Evolutionary conservation across 208 protist genomes (phyloP), one percentile per base, ranked within the genome.

Genomic region (Leishmania mexicana): DNA sequence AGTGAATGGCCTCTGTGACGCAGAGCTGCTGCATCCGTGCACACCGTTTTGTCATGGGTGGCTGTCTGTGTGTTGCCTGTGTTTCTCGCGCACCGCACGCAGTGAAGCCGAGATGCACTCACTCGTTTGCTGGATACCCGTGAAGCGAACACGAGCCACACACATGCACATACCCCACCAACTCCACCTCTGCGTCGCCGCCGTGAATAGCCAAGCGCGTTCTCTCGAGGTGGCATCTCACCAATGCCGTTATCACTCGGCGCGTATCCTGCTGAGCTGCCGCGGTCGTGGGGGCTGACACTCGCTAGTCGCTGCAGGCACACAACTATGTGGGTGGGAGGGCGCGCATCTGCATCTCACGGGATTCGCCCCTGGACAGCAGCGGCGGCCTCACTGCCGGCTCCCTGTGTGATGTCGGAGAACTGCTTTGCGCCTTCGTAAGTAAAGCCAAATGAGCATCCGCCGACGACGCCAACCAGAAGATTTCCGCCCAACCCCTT

Each of bases 351-450:
- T 54, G 68, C 68, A n/a, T 17, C 40, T 74, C 45, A 53, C 42
- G 21, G 8, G 10, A 3, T 24, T 60, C 21, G 68, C 42, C 31
- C 19, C 42, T 53, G 45, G 42, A 8, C 58, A 51, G 19, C 75
- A 79, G 75, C 58, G 49, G 42, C 42, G 47, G 45, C 45, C 8
- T 49, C 40, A 3, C 15, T 49, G 42, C 71, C 38, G 10, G 51
- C 47, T 28, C 0, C 49, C 47, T 88, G 68, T 8, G 85, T 86
- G 54, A 85, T 93, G 80, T 96, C 93, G 13, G 93, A 95, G 70
- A 96, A 89, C 80, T 95, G 80, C 76, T 94, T 95, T 1, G 89
- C 89, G 77, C 90, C 92, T 80, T 96, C 93, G 80, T 96, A 96
- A 19, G 92, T 93, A 78, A 93, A 78, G 38, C 92, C 93, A 81